These are phyloP conservation scores for Phytophthora crassamura DNA, from an alignment of 352 stramenopile species.

Conservation along the genomic window DNA sequence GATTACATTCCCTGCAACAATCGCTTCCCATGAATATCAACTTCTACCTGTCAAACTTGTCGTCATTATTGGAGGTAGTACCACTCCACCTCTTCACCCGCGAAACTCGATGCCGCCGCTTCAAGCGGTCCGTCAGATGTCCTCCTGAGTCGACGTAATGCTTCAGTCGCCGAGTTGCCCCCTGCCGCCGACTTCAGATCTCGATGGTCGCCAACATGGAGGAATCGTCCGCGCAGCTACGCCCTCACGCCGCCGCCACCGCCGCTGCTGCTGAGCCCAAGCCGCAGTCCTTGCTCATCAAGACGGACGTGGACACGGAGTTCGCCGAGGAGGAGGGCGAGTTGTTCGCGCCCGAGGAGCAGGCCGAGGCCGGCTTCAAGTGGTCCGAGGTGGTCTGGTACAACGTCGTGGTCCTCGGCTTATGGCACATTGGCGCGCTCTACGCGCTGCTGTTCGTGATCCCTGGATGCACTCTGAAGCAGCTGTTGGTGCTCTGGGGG, in stretches of 20 bases:
- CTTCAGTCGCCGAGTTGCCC: conserved; percentile 30
- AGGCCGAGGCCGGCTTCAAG: conserved; percentile 46
- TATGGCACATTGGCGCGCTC: conserved; percentile 79
- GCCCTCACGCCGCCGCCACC: conserved; percentile 2
- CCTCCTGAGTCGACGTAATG: background rate
- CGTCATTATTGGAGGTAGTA: no score
- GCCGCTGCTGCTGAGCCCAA: background rate
- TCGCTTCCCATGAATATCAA: no score
- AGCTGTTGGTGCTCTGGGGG: conserved; percentile 72
- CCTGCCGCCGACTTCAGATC: background rate
- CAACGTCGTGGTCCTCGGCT: conserved; percentile 70
- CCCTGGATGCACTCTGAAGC: conserved; percentile 44
- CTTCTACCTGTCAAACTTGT: no score
- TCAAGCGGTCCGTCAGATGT: no score
- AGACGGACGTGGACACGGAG: conserved; percentile 24
- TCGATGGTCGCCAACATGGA: conserved; percentile 13
- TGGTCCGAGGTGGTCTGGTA: conserved; percentile 89
- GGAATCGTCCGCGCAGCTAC: conserved; percentile 5
- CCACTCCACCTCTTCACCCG: background rate
- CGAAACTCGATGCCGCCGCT: no score
- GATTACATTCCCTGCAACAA: no score
- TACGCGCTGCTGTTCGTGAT: conserved; percentile 76
- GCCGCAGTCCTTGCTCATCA: conserved; percentile 11
- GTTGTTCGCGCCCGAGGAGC: conserved; percentile 42
- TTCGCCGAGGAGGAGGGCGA: conserved; percentile 55